Conservation (phyloP, 2,329 filamentous ascomycete species). For the Xylariales sp. region DNA sequence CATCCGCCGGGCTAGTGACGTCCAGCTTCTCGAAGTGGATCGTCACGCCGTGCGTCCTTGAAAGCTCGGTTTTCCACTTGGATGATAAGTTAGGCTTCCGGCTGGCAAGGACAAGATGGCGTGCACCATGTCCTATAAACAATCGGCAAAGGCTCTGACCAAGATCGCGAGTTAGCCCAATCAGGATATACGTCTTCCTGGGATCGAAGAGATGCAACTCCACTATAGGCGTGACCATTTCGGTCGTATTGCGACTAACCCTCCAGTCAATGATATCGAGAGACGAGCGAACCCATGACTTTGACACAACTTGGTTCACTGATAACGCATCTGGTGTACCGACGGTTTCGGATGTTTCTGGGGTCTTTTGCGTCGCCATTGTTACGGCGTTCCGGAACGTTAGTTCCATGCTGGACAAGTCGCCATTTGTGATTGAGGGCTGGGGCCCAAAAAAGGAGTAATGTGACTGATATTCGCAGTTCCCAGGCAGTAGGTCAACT, state of each 20-base stretch:
- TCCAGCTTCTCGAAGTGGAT: slow-evolving; percentile 23
- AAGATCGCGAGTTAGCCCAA: slow-evolving; percentile 38
- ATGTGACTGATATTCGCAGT: slow-evolving; percentile 26
- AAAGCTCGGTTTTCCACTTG: slow-evolving; percentile 29
- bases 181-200: slow-evolving; percentile 33
- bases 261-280: slow-evolving; percentile 37
- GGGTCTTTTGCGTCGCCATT: slow-evolving; percentile 8
- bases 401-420: too few relatives aligned
- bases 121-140: slow-evolving; percentile 32
- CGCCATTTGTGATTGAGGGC: too few relatives aligned
- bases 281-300: neutral
- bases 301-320: slow-evolving; percentile 17
- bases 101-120: slow-evolving; percentile 35
- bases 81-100: slow-evolving; percentile 27
- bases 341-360: neutral
- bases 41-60: slow-evolving; percentile 13
- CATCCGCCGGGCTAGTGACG: slow-evolving; percentile 21
- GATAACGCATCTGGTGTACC: neutral
- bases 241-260: slow-evolving; percentile 23
- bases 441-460: too few relatives aligned
- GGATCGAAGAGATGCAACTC: slow-evolving; percentile 23
- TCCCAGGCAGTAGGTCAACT: slow-evolving; percentile 17
- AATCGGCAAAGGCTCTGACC: slow-evolving; percentile 38
- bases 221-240: slow-evolving; percentile 20
- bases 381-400: slow-evolving; percentile 19